Percentiles rank a stretch among this genome's conserved stretches.
Evolutionary conservation across 352 stramenopile species (phyloP).

Genomic region (Peronospora farinosa): DNA sequence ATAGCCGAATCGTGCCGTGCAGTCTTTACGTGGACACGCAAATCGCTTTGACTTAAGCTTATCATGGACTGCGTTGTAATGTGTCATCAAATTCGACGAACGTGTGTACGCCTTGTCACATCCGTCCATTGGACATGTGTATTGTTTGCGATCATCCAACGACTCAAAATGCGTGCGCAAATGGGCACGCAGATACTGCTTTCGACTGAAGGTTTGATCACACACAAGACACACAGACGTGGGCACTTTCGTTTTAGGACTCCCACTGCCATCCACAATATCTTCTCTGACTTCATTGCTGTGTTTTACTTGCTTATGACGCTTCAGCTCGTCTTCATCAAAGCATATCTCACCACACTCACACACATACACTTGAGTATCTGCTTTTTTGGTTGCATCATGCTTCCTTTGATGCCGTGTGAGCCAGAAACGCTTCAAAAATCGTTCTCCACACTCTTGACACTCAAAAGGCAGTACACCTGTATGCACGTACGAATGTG

Average conservation of each 20-base stretch:
- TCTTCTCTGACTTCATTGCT: conserved; percentile 1
- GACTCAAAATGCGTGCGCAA: conserved; percentile 57
- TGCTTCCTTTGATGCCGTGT: conserved; percentile 44
- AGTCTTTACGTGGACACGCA: conserved; percentile 51
- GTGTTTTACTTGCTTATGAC: conserved; percentile 38
- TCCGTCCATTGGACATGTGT: conserved; percentile 45
- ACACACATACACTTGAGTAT: conserved; percentile 47
- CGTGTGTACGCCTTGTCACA: conserved; percentile 67
- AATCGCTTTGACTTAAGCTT: conserved; percentile 53
- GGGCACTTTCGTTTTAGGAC: conserved; percentile 1
- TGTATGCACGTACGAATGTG: conserved; percentile 72
- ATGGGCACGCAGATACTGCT: conserved; percentile 53
- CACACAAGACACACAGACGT: conserved; percentile 48
- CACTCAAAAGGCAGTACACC: conserved; percentile 70
- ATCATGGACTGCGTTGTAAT: conserved; percentile 70
- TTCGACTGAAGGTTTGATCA: conserved; percentile 39
- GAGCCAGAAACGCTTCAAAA: conserved; percentile 60
- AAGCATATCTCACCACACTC: conserved; percentile 58
- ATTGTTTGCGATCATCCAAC: conserved; percentile 57
- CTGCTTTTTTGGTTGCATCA: conserved; percentile 15
- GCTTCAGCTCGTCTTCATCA: conserved; percentile 33
- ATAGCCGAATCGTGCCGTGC: conserved; percentile 60
- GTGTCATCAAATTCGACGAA: conserved; percentile 65
- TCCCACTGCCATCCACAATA: not conserved
- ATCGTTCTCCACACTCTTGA: conserved; percentile 45